Evolutionary conservation across 2,329 filamentous ascomycete genomes (phyloP).

Genomic region (Aspergillus terreus): DNA sequence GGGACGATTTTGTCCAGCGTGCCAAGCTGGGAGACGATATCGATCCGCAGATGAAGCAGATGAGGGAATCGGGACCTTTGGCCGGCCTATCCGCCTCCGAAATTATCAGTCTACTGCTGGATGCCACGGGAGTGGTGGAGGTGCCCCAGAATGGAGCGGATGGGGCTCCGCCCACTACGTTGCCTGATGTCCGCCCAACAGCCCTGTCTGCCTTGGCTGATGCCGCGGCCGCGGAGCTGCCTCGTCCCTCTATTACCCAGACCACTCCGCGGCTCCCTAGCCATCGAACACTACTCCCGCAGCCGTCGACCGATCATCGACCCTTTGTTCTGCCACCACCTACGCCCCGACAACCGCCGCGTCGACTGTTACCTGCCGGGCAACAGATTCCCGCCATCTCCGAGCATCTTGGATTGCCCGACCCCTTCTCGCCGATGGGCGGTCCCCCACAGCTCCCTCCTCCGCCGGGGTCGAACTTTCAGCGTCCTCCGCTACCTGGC

Average conservation of each 20-base stretch:
- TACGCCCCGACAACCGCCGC: slow-evolving; percentile 28
- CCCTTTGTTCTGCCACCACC: slow-evolving; percentile 26
- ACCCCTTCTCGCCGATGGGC: slow-evolving; percentile 33
- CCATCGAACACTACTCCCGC: slow-evolving; percentile 29
- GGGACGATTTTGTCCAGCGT: slow-evolving; percentile 40
- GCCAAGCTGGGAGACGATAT: slow-evolving; percentile 36
- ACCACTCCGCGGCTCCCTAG: slow-evolving; percentile 41
- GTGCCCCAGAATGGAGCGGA: slow-evolving; percentile 7
- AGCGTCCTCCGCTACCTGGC: slow-evolving; percentile 27
- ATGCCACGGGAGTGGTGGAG: slow-evolving; percentile 25
- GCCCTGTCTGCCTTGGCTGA: slow-evolving; percentile 36
- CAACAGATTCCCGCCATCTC: slow-evolving; percentile 27
- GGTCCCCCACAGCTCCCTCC: slow-evolving; percentile 39
- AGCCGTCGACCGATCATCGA: slow-evolving; percentile 28
- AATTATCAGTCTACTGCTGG: slow-evolving; percentile 24
- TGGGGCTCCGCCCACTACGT: slow-evolving; percentile 6
- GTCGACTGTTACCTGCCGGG: slow-evolving; percentile 36
- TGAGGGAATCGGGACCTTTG: slow-evolving; percentile 24
- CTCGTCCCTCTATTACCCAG: slow-evolving; percentile 35
- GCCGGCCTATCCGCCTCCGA: slow-evolving; percentile 22
- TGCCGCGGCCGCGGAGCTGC: slow-evolving; percentile 28
- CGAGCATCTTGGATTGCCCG: slow-evolving; percentile 33
- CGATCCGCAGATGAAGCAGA: slow-evolving; percentile 37
- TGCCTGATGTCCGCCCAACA: slow-evolving; percentile 16
- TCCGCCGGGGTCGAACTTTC: slow-evolving; percentile 37